Base-by-base conservation (phyloP, 1,284 basidiomycete species). In the Stereum hirsutum region DNA sequence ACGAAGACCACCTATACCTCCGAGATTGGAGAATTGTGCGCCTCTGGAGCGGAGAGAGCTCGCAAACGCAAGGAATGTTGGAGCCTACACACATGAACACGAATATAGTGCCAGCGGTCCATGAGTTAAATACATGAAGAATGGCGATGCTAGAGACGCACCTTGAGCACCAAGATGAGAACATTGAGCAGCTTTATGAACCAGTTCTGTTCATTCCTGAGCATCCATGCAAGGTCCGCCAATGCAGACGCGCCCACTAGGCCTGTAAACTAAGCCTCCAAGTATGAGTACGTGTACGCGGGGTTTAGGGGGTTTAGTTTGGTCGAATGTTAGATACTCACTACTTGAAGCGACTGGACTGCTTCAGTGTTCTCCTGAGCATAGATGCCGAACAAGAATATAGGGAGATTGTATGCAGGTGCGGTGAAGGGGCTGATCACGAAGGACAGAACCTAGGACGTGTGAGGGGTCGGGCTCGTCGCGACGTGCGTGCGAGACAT, bases 351-450 rank as follows among this genome's bases (percentile, higher is more conserved):
- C 3, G 82, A 79, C 50, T 79, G 74, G 7, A 68, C 54, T 1
- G 75, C 74, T 43, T 87, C 84, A 8, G 67, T 60, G 46, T 69
- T 75, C 55, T 89, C 86, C 51, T 83, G 77, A 0, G 72, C 76
- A 58, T 85, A 79, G 2, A 68, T 60, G 1, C 86, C 87, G 50
- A 88, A 89, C 17, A 89, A 68, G 50, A 87, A 81, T 41, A 89
- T 68, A 12, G 86, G 77, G 5, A 78, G 61, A 49, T 89, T 89
- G 58, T 89, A 89, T 3, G 66, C 56, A 2, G 86, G 83, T 1
- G 76, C 62, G 1, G 63, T 53, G 56, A 78, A 84, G 3, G 77
- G 68, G 49, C 74, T 74, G 34, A 74, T 64, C 42, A 70, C 43
- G 52, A 86, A 81, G 7, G 85, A 79, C 30, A 89, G 54, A 19